A percentile compares a stretch with the other conserved stretches of the same genome.
These are phyloP conservation scores for Hericium coralloides DNA, from an alignment of 768 basidiomycete species.

Conservation along the genomic window DNA sequence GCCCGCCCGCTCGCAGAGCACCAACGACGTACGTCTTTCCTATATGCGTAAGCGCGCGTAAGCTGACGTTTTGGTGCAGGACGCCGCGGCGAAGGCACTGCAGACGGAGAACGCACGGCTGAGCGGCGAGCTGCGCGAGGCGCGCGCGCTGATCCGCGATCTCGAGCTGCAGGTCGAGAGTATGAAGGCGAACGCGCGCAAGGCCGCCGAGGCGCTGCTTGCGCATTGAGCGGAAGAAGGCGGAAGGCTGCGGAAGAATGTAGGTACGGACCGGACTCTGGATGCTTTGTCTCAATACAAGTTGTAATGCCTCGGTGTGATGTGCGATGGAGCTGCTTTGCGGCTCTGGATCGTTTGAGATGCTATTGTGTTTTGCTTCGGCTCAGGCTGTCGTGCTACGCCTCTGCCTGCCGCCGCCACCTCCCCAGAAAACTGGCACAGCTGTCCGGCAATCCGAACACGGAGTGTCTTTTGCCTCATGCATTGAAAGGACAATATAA, in stretches of 20 bases:
- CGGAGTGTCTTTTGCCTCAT: too few relatives aligned
- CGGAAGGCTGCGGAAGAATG: too few relatives aligned
- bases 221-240: constrained; percentile 9
- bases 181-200: constrained; percentile 64
- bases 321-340: too few relatives aligned
- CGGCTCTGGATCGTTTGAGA: too few relatives aligned
- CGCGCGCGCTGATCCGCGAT: constrained; percentile 73
- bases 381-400: too few relatives aligned
- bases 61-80: not conserved
- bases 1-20: constrained; percentile 13
- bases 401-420: too few relatives aligned
- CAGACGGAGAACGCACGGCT: constrained; percentile 56
- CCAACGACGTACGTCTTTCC: constrained; percentile 19
- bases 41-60: not conserved
- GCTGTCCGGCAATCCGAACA: too few relatives aligned
- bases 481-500: too few relatives aligned
- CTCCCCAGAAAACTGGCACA: too few relatives aligned
- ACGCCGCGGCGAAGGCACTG: constrained; percentile 21
- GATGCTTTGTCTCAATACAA: not conserved
- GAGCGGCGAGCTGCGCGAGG: constrained; percentile 62
- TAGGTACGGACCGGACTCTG: too few relatives aligned
- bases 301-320: too few relatives aligned
- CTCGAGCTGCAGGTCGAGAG: constrained; percentile 78
- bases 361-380: too few relatives aligned
- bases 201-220: constrained; percentile 58